A percentile compares a stretch with the other conserved stretches of the same genome.
These are phyloP conservation scores for Aspergillus sp. DNA, from an alignment of 2,329 filamentous ascomycete species.

Conservation along the genomic window DNA sequence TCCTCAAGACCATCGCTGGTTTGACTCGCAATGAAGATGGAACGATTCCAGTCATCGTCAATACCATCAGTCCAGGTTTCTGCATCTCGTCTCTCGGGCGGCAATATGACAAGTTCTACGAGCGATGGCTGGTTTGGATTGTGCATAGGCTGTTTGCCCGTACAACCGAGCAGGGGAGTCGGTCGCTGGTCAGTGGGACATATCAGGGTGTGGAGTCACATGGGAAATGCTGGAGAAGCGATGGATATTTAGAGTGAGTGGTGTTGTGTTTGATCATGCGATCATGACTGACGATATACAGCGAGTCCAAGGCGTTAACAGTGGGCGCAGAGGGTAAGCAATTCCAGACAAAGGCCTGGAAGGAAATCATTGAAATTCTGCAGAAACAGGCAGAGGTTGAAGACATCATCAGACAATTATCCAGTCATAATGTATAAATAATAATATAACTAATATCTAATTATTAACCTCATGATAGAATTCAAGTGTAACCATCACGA, in stretches of 20 bases:
- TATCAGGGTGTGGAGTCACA: slow-evolving; percentile 39
- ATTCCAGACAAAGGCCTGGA: slow-evolving; percentile 36
- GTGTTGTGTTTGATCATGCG: not conserved
- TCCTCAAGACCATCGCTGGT: slow-evolving; percentile 33
- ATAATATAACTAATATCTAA: too few species aligned
- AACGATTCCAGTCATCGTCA: slow-evolving; percentile 37
- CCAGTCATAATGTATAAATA: too few species aligned
- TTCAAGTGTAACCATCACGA: too few species aligned
- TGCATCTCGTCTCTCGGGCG: slow-evolving; percentile 40
- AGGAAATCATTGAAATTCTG: slow-evolving; percentile 34
- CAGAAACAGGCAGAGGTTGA: slow-evolving; percentile 18
- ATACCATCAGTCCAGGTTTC: slow-evolving; percentile 41
- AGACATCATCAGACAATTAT: slow-evolving; percentile 1
- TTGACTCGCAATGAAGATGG: slow-evolving; percentile 27
- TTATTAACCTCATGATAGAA: too few species aligned
- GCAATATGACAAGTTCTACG: slow-evolving; percentile 32
- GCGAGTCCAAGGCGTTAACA: slow-evolving; percentile 30
- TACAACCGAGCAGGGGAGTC: slow-evolving; percentile 40
- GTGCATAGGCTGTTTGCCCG: slow-evolving; percentile 37
- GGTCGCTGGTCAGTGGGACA: slow-evolving; percentile 39
- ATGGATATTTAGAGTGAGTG: slow-evolving; percentile 32
- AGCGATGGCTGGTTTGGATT: slow-evolving; percentile 28
- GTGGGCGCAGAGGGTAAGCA: slow-evolving; percentile 27
- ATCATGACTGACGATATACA: slow-evolving; percentile 15
- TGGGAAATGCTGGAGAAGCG: slow-evolving; percentile 41